Base-by-base conservation (phyloP, 768 basidiomycete species). In the Lactarius quietus region DNA sequence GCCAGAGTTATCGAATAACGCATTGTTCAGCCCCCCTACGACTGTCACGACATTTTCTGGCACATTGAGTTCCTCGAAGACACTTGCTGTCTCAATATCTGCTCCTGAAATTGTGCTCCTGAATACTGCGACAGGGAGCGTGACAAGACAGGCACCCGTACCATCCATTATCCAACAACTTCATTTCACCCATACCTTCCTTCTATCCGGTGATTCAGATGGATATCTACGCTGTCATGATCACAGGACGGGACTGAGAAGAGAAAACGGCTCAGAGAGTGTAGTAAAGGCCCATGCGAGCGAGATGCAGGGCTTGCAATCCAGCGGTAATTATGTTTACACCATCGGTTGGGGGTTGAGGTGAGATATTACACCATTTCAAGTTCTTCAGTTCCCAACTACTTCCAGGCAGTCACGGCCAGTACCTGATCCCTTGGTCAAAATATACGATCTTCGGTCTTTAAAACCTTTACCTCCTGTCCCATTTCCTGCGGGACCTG, bases 401-500 rank as follows among this genome's bases (percentile, higher is more conserved):
- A 31, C 33, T 56, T 66, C 48, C 71, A 97, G 95, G 74, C 93
- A 92, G 75, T 87, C 89, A 8, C 87, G 90, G 55, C 93, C 95
- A 6, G 84, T 89, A 61, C 90, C 92, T 0, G 96, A 98, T 74
- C 92, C 94, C 3, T 80, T 95, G 38, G 93, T 99, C 68, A 97
- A 96, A 76, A 82, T 98, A 15, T 97, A 90, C 71, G 96, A 99
- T 74, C 71, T 93, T 35, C 88, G 96, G 35, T 92, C 83, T 28
- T 84, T 98, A 80, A 83, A 85, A 45, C 82, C 93, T 0, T 81
- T 98, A 2, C 83, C 93, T 3, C 93, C 96, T 0, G 82, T 98
- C 35, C 86, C 92, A 1, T 98, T 97, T 74, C 86, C 93, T 6
- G 84, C 88, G 14, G 90, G 90, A 0, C 95, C 96, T 1, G 85